A percentile compares a stretch with the other conserved stretches of the same genome.
These are phyloP conservation scores for Biscutella auriculata DNA, from an alignment of 441 rosid genomes.

Conservation along the genomic window DNA sequence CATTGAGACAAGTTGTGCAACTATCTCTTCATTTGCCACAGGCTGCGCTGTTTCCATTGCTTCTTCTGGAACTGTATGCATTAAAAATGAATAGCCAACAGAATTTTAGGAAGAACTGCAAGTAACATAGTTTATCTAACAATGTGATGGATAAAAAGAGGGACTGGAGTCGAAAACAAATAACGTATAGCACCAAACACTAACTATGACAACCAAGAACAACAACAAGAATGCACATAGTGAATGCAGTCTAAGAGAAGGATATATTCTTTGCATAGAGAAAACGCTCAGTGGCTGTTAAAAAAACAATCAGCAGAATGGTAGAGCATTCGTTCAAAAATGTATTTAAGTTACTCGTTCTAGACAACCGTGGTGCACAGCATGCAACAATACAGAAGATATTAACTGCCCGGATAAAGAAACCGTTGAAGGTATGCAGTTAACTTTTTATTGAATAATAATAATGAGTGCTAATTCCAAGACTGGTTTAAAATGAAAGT, in stretches of 20 bases:
- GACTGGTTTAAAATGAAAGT: background rate
- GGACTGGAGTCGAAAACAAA: background rate
- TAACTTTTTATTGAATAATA: background rate
- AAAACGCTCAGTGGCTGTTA: background rate
- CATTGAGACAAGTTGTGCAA: slow-evolving; percentile 82
- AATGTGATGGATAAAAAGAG: background rate
- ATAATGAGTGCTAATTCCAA: background rate
- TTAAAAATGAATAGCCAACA: background rate
- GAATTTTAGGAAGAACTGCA: background rate
- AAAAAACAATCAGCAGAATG: background rate
- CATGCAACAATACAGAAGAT: background rate
- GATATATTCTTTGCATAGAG: background rate
- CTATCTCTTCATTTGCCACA: slow-evolving; percentile 69
- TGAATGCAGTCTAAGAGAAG: background rate
- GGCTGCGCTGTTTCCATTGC: slow-evolving; percentile 39
- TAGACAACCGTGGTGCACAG: background rate
- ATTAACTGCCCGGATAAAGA: background rate
- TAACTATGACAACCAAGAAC: background rate
- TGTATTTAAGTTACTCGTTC: background rate
- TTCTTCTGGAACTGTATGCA: slow-evolving; percentile 35
- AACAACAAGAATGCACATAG: background rate
- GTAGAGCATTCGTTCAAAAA: background rate
- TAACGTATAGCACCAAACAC: background rate
- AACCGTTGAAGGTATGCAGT: background rate
- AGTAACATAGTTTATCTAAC: background rate